Evolutionary conservation across 1,139 yeast species (phyloP), one percentile per base, ranked within the genome.

Genomic region (Blastobotrys ciferrii): DNA sequence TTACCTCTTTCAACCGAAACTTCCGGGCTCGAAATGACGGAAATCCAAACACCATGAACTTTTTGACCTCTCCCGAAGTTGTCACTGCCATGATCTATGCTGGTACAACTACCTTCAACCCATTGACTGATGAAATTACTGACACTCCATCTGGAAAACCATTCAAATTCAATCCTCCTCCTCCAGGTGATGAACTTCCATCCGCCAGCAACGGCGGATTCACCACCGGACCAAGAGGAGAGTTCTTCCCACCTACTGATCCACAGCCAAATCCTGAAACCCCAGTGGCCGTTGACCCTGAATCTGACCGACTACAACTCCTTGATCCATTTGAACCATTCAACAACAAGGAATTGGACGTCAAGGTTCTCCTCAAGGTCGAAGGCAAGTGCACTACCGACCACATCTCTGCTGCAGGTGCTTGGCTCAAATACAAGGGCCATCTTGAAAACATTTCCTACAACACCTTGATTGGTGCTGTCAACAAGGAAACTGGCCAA

Each of bases 381-480:
- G 91, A 88, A 72, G 98, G 98, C 56, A 92, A 92, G 72, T 91
- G 98, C 76, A 92, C 98, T 42, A 92, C 98, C 37, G 98, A 92
- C 70, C 98, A 92, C 66, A 92, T 92, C 60, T 89, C 97, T 23
- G 98, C 98, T 38, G 98, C 98, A 32, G 98, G 98, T 65, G 94
- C 84, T n/a, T 92, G 98, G 98, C 80, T 92, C 71, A 92, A 92
- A 73, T 92, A 92, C 73, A 92, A 92, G 74, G 98, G 98, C 15
- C 98, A 92, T 66, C 77, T 92, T 62, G 97, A 91, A 67, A 92
- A 92, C 71, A 92, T 92, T 58, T 87, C 97, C 12, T 80, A 92
- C 73, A 92, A 92, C 73, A 91, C 98, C 5, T 76, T 92, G 61
- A 92, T 92, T 63, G 98, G 98, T 55, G 98, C 98, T 13, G 95